A percentile compares a stretch with the other conserved stretches of the same genome.
Conservation (phyloP, 108 stramenopile species). For the Stephanodiscus minutulus region DNA sequence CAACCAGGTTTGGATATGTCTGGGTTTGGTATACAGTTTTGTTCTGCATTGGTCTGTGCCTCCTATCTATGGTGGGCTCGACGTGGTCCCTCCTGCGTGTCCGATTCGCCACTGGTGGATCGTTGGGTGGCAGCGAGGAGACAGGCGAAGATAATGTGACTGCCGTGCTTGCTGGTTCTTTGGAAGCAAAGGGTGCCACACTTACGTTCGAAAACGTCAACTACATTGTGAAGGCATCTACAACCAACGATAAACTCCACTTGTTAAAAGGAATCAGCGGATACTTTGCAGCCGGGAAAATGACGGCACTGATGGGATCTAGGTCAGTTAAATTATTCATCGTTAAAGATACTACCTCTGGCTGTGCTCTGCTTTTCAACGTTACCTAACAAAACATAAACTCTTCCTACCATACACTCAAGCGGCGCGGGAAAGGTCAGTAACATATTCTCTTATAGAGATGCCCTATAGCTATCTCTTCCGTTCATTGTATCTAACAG, state of each 20-base stretch:
- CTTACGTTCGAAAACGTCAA: constrained; percentile 66
- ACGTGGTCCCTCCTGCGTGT: constrained; percentile 18
- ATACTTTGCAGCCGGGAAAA: constrained; percentile 63
- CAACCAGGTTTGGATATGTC: constrained; percentile 24
- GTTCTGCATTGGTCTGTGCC: constrained; percentile 32
- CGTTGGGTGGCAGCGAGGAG: constrained; percentile 22
- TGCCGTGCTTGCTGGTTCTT: not conserved
- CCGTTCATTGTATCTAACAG: not conserved
- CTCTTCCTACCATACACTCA: not conserved
- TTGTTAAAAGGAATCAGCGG: constrained; percentile 66
- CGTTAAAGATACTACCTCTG: not conserved
- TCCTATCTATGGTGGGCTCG: constrained; percentile 19
- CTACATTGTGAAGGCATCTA: constrained; percentile 62
- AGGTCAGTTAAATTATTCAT: not conserved
- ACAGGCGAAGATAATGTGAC: constrained; percentile 41
- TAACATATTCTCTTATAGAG: not conserved
- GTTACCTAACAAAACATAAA: not conserved
- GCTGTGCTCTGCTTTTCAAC: not conserved
- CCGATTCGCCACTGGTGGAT: constrained; percentile 31
- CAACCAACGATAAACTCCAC: constrained; percentile 61
- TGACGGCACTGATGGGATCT: constrained; percentile 68
- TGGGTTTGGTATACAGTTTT: constrained; percentile 51
- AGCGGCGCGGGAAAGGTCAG: constrained; percentile 7
- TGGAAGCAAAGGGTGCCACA: constrained; percentile 43
- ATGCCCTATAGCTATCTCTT: not conserved